Base-by-base conservation (phyloP, 2,329 filamentous ascomycete genomes). In the Simplicillium sp. region DNA sequence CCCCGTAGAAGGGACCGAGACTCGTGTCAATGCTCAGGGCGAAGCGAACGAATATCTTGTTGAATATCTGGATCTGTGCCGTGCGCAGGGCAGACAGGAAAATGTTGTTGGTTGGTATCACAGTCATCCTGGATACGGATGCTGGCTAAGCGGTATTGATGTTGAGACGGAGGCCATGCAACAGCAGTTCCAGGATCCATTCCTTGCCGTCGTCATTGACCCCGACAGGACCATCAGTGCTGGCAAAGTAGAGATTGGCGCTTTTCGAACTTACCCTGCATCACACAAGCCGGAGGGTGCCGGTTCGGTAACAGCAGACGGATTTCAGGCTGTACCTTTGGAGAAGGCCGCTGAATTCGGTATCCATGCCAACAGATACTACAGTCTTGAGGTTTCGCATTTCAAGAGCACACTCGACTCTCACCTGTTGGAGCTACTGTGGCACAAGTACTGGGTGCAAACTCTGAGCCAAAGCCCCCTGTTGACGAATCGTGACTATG, bases 371-470 rank as follows among this genome's bases (percentile, higher is more conserved):
- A 85, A 78, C 58, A 80, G 84, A 41, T 98, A 98, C 68, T 98
- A 98, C 64, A 74, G 84, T 12, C 75, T 98, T 6, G 85, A 94
- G 46, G 85, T 97, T 12, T 87, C 87, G 28, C 87, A 94, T 63
- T 98, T 87, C 74, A 97, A 97, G 67, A 92, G 86, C 48, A 84
- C 84, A 0, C 80, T 98, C 20, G 92, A 98, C 63, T 75, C 81
- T 2, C 84, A 88, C 52, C 73, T 98, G 17, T 71, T 98, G 5
- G 87, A 94, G 55, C 75, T 87, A 39, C 71, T 98, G 25, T 97
- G 92, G 92, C 95, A 96, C 69, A 97, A 97, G 64, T 98, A 98
- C 70, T 95, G 88, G 92, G 89, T 96, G 29, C 86, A 94, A 56
- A 98, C 92, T 6, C 75, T 98, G 15, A 94, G 87, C 28, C 87